phyloP scores from a whole-genome alignment of 495 filamentous ascomycete genomes.

The Lepraria neglecta region DNA sequence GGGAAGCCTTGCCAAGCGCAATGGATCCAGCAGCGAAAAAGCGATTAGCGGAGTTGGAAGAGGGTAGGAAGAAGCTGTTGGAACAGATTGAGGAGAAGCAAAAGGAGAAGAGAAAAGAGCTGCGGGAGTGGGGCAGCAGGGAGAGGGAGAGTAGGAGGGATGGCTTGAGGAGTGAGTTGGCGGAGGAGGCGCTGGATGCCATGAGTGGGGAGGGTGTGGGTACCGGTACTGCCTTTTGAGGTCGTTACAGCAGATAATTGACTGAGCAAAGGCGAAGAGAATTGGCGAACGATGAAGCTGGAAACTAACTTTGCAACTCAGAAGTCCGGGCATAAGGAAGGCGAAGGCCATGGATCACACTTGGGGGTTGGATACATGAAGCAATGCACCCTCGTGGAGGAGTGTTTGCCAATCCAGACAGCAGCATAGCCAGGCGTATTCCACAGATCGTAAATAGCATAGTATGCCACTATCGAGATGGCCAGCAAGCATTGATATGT shows the following conservation, averaged over 20 bases:
- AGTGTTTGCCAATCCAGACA: no score
- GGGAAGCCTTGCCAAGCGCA: conserved; percentile 36
- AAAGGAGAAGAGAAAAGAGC: conserved; percentile 41
- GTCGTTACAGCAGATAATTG: neutral
- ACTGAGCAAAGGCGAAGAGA: neutral
- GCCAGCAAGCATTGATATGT: no score
- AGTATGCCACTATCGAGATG: neutral
- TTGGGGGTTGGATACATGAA: neutral
- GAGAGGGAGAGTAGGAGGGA: conserved; percentile 55
- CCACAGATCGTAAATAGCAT: neutral
- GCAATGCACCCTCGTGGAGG: no score
- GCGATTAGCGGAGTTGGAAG: conserved; percentile 46
- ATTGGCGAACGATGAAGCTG: no score
- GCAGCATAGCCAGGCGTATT: neutral
- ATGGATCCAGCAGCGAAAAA: conserved; percentile 42
- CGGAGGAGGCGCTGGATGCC: conserved; percentile 54
- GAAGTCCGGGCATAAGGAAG: no score
- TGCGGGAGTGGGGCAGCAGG: conserved; percentile 55
- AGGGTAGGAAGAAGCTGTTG: conserved; percentile 49
- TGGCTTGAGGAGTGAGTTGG: conserved; percentile 54
- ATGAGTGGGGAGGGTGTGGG: conserved; percentile 50
- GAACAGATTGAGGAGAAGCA: conserved; percentile 53
- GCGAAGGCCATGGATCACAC: neutral
- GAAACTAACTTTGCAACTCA: no score
- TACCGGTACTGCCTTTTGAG: conserved; percentile 41